A percentile compares a stretch with the other conserved stretches of the same genome.
These are phyloP conservation scores for Apiospora rasikravindrae DNA, from an alignment of 2,329 filamentous ascomycete genomes.

Conservation along the genomic window DNA sequence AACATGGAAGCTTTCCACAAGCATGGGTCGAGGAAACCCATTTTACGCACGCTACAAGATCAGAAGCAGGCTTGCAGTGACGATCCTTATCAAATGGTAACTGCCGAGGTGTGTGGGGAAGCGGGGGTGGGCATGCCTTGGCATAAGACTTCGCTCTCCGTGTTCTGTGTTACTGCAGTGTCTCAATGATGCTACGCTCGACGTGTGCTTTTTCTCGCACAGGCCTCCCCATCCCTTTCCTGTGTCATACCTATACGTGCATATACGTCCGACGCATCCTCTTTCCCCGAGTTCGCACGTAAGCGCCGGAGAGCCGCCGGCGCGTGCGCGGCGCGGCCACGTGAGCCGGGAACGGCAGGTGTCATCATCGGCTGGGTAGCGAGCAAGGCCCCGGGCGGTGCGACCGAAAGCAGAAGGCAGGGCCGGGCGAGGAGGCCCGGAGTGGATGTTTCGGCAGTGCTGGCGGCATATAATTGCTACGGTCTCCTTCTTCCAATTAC, in stretches of 20 bases:
- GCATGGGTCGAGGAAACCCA: background rate
- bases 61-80: background rate
- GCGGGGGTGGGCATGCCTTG: background rate
- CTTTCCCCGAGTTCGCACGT: background rate
- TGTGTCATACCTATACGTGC: background rate
- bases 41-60: background rate
- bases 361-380: background rate
- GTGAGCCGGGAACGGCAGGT: background rate
- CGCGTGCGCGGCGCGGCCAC: background rate
- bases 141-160: background rate
- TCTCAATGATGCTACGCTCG: background rate
- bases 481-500: background rate
- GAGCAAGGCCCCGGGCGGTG: background rate
- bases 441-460: background rate
- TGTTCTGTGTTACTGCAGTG: constrained; percentile 7
- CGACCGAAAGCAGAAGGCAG: background rate
- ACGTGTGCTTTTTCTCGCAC: background rate
- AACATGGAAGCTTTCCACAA: background rate
- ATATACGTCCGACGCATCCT: background rate
- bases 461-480: background rate
- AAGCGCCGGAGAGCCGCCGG: background rate
- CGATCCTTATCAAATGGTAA: background rate
- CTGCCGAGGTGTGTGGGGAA: constrained; percentile 13
- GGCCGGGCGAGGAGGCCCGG: background rate
- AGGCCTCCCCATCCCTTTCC: too few relatives aligned